Evolutionary conservation across 2,329 filamentous ascomycete genomes (phyloP), one percentile per base, ranked within the genome.

Genomic region (Colletotrichum somersetense): DNA sequence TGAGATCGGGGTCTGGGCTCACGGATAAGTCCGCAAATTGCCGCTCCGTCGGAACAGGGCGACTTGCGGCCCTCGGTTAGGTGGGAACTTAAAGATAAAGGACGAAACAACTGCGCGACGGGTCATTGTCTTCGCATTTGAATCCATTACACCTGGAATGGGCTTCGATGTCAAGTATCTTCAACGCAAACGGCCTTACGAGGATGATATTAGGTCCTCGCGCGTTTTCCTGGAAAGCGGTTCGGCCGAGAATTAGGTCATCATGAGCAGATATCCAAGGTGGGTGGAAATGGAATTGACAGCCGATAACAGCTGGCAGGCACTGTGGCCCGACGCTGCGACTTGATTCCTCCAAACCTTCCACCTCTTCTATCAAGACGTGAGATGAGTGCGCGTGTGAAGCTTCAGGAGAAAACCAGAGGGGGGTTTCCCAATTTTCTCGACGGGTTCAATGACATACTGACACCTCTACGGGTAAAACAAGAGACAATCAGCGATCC

Each of bases 41-140:
- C 82, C 83, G 76, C 90, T 91, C 18, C 91, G 85, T 56, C 85
- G 84, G 78, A 92, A 92, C 0, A 93, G 82, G 1, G 90, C 91
- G 7, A 92, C 88, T 48, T 82, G 81, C 1, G 85, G 83, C 42
- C 76, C 73, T n/a, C 80, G 77, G 38, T 79, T 77, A 20, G 81
- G 75, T 2, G 83, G 80, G 26, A 82, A 80, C 66, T 83, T 85
- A 79, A 89, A 84, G 73, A 89, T 83, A 76, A 89, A 89, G 58
- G 83, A 85, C 2, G 83, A 85, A 1, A 85, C 86, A 4, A 89
- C 85, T 1, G 80, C 80, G 66, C 83, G 82, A 12, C 62, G 67
- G 35, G 67, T 71, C 62, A 73, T 66, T n/a, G 50, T 48, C 26
- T 62, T 62, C 8, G 42, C 20, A 18, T 14, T n/a, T 8, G 59